Evolutionary conservation across 371 early-diverging fungal species (phyloP).

Genomic region (Lichtheimia ornata): DNA sequence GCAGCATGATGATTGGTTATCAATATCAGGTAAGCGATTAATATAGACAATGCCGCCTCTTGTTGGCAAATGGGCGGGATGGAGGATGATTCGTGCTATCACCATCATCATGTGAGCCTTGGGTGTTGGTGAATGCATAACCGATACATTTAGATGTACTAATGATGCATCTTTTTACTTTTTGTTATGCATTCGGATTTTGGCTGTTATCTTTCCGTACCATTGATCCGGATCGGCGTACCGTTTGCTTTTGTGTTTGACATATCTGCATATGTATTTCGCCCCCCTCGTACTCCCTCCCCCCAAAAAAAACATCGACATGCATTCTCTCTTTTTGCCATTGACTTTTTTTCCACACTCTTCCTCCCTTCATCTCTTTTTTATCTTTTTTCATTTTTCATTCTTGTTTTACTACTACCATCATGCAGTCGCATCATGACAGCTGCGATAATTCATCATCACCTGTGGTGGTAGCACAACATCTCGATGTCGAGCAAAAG

Average conservation of each 20-base stretch:
- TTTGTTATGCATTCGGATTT: slow-evolving; percentile 3
- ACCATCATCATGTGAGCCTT: too few relatives aligned
- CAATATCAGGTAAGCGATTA: too few relatives aligned
- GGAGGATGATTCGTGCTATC: too few relatives aligned
- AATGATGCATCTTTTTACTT: background rate
- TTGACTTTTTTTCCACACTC: background rate
- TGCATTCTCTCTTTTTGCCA: too few relatives aligned
- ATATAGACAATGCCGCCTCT: too few relatives aligned
- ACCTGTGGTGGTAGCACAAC: slow-evolving; percentile 31
- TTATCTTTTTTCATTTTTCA: background rate
- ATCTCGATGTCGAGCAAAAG: slow-evolving; percentile 41
- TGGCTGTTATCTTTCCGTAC: background rate
- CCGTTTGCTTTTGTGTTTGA: slow-evolving; percentile 5
- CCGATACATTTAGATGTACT: background rate
- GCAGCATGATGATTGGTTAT: too few relatives aligned
- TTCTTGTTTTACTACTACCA: background rate
- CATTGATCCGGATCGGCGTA: background rate
- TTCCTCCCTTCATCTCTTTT: slow-evolving; percentile 9
- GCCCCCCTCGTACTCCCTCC: background rate
- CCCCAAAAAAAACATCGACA: too few relatives aligned
- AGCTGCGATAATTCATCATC: background rate
- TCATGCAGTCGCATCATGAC: slow-evolving; percentile 1
- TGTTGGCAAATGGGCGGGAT: too few relatives aligned
- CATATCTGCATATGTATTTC: slow-evolving; percentile 11
- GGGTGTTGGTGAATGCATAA: too few relatives aligned